A percentile compares a stretch with the other conserved stretches of the same genome.
These are phyloP conservation scores for Sporodiniella umbellata DNA, from an alignment of 371 early-diverging fungal species.

Conservation along the genomic window DNA sequence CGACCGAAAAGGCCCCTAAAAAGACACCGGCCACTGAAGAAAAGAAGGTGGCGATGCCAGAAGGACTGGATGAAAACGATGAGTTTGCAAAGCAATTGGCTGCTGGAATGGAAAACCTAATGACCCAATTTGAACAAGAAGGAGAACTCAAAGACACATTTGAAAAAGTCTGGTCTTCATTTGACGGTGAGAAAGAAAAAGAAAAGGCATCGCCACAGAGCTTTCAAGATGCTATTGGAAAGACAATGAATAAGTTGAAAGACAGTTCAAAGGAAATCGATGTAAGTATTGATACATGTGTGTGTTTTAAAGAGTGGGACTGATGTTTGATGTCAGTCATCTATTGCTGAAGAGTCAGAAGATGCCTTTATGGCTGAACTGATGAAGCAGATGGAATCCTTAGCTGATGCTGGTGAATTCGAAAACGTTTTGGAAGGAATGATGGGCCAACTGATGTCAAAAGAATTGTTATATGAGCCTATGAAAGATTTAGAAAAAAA, in stretches of 20 bases:
- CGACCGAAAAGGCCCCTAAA: constrained; percentile 5
- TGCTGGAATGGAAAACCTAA: constrained; percentile 72
- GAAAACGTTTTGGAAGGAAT: constrained; percentile 84
- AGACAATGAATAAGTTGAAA: constrained; percentile 83
- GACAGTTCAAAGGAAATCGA: constrained; percentile 80
- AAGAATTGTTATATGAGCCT: constrained; percentile 91
- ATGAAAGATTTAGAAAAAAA: constrained; percentile 79
- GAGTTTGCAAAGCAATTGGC: constrained; percentile 79
- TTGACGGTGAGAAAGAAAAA: constrained; percentile 27
- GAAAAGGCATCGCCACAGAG: constrained; percentile 18
- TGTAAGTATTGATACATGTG: constrained; percentile 41
- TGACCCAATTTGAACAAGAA: constrained; percentile 50
- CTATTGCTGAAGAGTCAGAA: constrained; percentile 58
- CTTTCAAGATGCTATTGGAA: constrained; percentile 79
- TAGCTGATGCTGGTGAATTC: constrained; percentile 79
- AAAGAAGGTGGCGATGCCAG: constrained; percentile 22
- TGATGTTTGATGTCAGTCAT: constrained; percentile 42
- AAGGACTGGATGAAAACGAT: constrained; percentile 54
- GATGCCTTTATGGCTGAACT: constrained; percentile 84
- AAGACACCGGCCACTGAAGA: constrained; percentile 13
- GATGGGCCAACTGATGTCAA: constrained; percentile 89
- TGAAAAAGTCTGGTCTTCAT: constrained; percentile 58
- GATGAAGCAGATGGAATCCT: constrained; percentile 86
- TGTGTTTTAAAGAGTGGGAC: background rate
- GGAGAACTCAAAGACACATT: constrained; percentile 59